phyloP scores from a whole-genome alignment of 2,329 filamentous ascomycete genomes.

The Microdochium bolleyi region DNA sequence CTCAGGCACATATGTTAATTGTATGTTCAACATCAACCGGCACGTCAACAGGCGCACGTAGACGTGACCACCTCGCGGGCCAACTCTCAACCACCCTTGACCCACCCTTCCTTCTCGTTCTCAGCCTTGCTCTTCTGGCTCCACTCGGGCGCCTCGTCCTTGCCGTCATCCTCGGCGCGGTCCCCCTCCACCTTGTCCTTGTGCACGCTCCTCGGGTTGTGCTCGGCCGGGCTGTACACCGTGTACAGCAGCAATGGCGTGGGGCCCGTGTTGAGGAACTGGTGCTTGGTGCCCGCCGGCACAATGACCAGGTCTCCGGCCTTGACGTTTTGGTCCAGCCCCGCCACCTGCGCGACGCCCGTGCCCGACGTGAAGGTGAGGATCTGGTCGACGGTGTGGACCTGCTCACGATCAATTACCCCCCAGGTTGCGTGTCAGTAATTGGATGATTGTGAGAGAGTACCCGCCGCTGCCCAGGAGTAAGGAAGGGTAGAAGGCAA shows the following conservation, averaged over 20 bases:
- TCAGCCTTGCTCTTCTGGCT: constrained; percentile 44
- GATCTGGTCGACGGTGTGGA: constrained; percentile 57
- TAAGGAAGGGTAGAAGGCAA: too few species aligned
- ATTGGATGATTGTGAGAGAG: too few species aligned
- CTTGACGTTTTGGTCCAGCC: constrained; percentile 42
- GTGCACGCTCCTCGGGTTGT: constrained; percentile 50
- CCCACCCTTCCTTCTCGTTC: constrained; percentile 48
- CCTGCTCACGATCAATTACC: constrained; percentile 5
- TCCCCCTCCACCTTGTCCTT: constrained; percentile 56
- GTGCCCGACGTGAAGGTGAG: constrained; percentile 55
- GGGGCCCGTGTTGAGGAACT: constrained; percentile 55
- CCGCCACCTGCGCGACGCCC: constrained; percentile 49
- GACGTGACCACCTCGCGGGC: too few species aligned
- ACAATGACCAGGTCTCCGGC: constrained; percentile 34
- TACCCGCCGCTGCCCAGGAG: too few species aligned
- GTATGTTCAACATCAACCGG: too few species aligned
- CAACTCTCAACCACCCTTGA: constrained; percentile 25
- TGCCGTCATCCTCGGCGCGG: constrained; percentile 51
- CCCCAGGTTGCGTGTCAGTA: not conserved
- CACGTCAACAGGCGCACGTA: too few species aligned
- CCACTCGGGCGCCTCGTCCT: constrained; percentile 55
- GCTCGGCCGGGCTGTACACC: constrained; percentile 55
- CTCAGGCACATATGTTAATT: too few species aligned
- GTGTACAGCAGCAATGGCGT: constrained; percentile 54
- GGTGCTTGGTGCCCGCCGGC: constrained; percentile 57